Percentiles rank a stretch among this genome's conserved stretches.
These are phyloP conservation scores for Periglandula ipomoeae DNA, from an alignment of 2,329 filamentous ascomycete genomes.

Conservation along the genomic window DNA sequence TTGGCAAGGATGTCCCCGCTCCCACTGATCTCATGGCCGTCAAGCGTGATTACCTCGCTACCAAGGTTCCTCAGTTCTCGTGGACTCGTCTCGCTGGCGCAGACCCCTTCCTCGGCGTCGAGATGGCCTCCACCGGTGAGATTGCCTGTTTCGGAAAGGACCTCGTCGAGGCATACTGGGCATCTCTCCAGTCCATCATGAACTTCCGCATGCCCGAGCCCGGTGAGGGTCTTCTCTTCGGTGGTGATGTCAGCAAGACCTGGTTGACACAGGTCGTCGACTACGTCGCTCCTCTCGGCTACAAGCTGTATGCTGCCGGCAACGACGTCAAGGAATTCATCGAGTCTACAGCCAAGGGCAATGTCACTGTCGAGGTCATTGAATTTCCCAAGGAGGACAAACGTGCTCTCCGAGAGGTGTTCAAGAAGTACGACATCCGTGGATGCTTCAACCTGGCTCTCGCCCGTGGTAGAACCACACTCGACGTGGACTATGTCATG, in stretches of 20 bases:
- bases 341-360: constrained; percentile 59
- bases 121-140: constrained; percentile 95
- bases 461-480: constrained; percentile 69
- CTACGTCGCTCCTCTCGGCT: constrained; percentile 79
- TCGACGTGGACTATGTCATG: constrained; percentile 98
- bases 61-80: constrained; percentile 97
- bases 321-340: constrained; percentile 73
- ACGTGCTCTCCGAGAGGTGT: constrained; percentile 85
- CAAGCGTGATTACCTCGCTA: constrained; percentile 87
- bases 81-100: constrained; percentile 97
- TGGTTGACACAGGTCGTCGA: constrained; percentile 74
- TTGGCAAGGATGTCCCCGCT: constrained; percentile 75
- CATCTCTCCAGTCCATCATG: constrained; percentile 92
- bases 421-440: constrained; percentile 92
- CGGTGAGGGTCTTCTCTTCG: constrained; percentile 90
- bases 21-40: constrained; percentile 80
- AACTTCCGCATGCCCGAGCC: constrained; percentile 97
- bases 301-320: constrained; percentile 87
- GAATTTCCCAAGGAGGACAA: constrained; percentile 97
- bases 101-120: constrained; percentile 93
- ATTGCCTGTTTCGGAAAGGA: constrained; percentile 98
- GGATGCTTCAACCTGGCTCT: constrained; percentile 93
- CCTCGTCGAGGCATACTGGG: constrained; percentile 95
- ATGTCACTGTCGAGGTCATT: constrained; percentile 73
- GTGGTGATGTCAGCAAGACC: constrained; percentile 66